Conservation (phyloP, 805 yeast genomes). For the Candida hungchunana region DNA sequence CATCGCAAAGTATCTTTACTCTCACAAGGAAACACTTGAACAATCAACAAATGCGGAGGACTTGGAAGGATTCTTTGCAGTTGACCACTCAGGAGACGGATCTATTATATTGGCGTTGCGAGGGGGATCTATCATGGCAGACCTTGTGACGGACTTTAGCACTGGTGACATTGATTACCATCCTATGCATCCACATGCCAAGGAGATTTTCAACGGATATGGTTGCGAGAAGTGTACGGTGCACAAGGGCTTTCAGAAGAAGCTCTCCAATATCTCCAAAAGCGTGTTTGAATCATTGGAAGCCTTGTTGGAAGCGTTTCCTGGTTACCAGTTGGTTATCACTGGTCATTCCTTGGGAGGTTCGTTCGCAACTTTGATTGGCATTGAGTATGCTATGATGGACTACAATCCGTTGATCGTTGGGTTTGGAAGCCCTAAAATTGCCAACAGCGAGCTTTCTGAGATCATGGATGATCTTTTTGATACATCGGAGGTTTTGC, state of each 20-base stretch:
- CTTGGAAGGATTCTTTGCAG: slow-evolving; percentile 44
- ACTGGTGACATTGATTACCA: slow-evolving; percentile 26
- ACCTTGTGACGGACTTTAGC: slow-evolving; percentile 58
- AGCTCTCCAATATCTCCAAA: slow-evolving; percentile 35
- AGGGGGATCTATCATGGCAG: slow-evolving; percentile 57
- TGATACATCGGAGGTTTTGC: slow-evolving; percentile 33
- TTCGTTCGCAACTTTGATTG: slow-evolving; percentile 60
- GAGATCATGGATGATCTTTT: slow-evolving; percentile 50
- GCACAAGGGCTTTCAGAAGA: slow-evolving; percentile 59
- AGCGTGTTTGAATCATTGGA: slow-evolving; percentile 28
- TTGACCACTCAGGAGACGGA: slow-evolving; percentile 39
- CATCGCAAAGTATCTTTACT: slow-evolving; percentile 9
- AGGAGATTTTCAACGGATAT: slow-evolving; percentile 1
- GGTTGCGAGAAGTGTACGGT: slow-evolving; percentile 50
- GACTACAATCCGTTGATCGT: slow-evolving; percentile 55
- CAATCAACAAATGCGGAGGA: background rate
- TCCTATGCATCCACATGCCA: slow-evolving; percentile 18
- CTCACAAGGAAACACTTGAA: background rate
- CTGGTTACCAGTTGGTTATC: slow-evolving; percentile 47
- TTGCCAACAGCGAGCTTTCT: slow-evolving; percentile 51
- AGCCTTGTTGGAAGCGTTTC: slow-evolving; percentile 34
- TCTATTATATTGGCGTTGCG: slow-evolving; percentile 51
- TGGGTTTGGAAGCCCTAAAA: slow-evolving; percentile 65
- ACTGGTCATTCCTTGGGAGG: slow-evolving; percentile 80
- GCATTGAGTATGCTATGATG: slow-evolving; percentile 52